These are phyloP conservation scores for Solanum lignicaule DNA, from an alignment of 257 asterid genomes.

Conservation along the genomic window DNA sequence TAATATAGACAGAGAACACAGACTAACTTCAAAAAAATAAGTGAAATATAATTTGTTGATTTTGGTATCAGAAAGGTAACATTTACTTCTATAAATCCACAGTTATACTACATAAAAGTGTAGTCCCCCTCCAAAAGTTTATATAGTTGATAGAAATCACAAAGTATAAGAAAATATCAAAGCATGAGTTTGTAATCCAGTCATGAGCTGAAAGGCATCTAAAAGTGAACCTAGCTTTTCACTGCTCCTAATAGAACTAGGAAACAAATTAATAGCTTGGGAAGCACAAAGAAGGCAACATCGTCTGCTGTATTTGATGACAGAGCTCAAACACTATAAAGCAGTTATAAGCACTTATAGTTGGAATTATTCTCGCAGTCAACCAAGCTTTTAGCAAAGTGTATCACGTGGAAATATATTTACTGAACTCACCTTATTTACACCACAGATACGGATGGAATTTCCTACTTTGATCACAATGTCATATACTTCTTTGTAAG, in stretches of 20 bases:
- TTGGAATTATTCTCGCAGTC: not conserved
- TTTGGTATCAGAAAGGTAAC: too few species aligned
- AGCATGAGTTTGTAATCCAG: not conserved
- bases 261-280: not conserved
- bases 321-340: not conserved
- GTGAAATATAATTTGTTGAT: not conserved
- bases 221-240: not conserved
- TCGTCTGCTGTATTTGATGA: not conserved
- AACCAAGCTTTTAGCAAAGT: not conserved
- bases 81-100: too few species aligned
- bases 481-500: conserved; percentile 78
- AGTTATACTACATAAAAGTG: too few species aligned
- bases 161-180: not conserved
- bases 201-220: not conserved
- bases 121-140: too few species aligned
- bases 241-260: not conserved
- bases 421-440: conserved; percentile 51
- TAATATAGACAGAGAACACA: not conserved
- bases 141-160: not conserved
- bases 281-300: not conserved
- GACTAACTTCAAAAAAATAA: not conserved
- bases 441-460: conserved; percentile 70
- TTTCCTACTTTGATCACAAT: conserved; percentile 70
- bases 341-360: not conserved
- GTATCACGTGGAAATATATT: not conserved